These are phyloP conservation scores for Nissolia schottii DNA, from an alignment of 306 rosid genomes.

Conservation along the genomic window DNA sequence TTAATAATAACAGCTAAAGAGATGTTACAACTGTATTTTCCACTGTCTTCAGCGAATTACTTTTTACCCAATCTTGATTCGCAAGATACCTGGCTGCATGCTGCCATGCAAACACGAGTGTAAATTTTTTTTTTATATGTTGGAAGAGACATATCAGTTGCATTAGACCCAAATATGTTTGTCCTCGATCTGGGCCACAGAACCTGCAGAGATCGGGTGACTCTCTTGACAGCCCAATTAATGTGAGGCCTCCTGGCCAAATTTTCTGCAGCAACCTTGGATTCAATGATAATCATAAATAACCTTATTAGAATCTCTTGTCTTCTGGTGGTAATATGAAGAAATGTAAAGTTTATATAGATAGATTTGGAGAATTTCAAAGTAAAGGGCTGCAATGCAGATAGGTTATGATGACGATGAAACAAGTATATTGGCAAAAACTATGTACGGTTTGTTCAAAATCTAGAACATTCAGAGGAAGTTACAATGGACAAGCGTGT, in stretches of 20 bases:
- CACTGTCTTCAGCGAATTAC: constrained; percentile 83
- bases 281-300: constrained; percentile 29
- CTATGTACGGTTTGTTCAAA: neutral
- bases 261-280: constrained; percentile 81
- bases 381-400: neutral
- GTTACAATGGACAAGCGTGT: neutral
- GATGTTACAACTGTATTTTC: constrained; percentile 89
- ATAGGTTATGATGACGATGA: neutral
- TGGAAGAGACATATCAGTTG: constrained; percentile 91
- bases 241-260: constrained; percentile 82
- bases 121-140: constrained; percentile 39
- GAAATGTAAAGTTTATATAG: constrained; percentile 12
- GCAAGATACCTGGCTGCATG: constrained; percentile 98
- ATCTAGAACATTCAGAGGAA: neutral
- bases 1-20: constrained; percentile 18
- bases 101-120: constrained; percentile 41
- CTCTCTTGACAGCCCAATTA: constrained; percentile 96
- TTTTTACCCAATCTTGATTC: constrained; percentile 95
- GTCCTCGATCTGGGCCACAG: constrained; percentile 98
- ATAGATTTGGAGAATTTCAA: neutral
- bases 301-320: constrained; percentile 16
- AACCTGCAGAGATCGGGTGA: constrained; percentile 86
- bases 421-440: neutral
- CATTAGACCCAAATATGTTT: constrained; percentile 84
- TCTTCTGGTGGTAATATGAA: neutral